Base-by-base conservation (phyloP, 306 rosid species). In the Abrus pulchellus region DNA sequence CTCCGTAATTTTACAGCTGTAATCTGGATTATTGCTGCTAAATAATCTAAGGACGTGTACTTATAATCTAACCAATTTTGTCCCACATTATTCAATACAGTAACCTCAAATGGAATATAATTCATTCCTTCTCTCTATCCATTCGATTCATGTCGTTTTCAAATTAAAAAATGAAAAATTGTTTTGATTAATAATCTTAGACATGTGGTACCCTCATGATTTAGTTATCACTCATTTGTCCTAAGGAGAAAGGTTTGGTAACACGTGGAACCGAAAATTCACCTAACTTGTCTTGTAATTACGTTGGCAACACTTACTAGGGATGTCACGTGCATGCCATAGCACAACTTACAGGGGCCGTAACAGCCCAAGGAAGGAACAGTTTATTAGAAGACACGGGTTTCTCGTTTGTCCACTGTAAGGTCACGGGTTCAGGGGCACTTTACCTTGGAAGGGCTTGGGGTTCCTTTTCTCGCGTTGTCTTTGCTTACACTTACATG, bases 371-470 rank as follows among this genome's bases (percentile, higher is more conserved):
- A 70, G 86, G 86, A 67, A 88, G 92, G 55, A 54, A 52, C 43
- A 88, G 92, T 65, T 5, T 88, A 32, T 78, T 86, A 66, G 84
- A 88, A 61, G 88, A 88, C 84, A 88, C 92, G 82, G 92, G 92
- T 10, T 88, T 88, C 86, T 88, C 92, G 13, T 88, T 88, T 82
- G 90, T 88, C 9, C 82, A 86, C 83, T 88, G 92, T 67, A 88
- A 86, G 82, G 92, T 88, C 90, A 88, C 92, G 78, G 92, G 92
- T 0, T 88, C 90, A 67, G 92, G 92, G 7, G 92, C 90, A 81
- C 88, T 88, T 10, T 88, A 85, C 84, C 87, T 88, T 78, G 92
- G 92, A 74, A 86, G 92, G 73, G 92, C 92, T n/a, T 88, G 92
- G 92, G 92, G 90, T 77, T 87, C 85, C 20, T 88, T 88, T 14